Percentiles rank a stretch among this genome's conserved stretches.
These are phyloP conservation scores for Metschnikowia amazonensis DNA, from an alignment of 805 yeast genomes.

Conservation along the genomic window DNA sequence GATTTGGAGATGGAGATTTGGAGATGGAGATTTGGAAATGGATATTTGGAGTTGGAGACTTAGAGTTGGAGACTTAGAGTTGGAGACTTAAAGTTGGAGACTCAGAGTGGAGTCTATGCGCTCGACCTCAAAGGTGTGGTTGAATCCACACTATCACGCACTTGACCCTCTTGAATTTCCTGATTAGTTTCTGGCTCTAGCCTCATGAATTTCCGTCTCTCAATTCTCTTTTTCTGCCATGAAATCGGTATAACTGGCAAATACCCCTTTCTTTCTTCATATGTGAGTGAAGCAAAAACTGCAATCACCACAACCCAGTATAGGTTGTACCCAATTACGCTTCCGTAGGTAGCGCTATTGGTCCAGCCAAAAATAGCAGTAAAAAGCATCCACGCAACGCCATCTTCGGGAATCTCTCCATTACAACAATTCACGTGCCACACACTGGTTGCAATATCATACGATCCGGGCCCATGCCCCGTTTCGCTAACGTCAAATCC, in stretches of 20 bases:
- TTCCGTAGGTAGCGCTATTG: constrained; percentile 87
- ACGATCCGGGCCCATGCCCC: constrained; percentile 92
- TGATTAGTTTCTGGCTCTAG: background rate
- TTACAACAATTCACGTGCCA: constrained; percentile 97
- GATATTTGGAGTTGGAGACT: too few species aligned
- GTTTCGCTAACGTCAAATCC: constrained; percentile 85
- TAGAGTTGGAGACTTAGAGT: too few species aligned
- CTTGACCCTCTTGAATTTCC: background rate
- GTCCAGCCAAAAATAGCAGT: constrained; percentile 94
- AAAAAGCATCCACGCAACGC: constrained; percentile 78
- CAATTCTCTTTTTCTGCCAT: constrained; percentile 17
- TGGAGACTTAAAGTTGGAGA: too few species aligned
- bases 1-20: too few species aligned
- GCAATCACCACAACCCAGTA: constrained; percentile 63
- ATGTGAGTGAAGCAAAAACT: constrained; percentile 37
- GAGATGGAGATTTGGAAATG: too few species aligned
- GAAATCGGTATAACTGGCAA: constrained; percentile 38
- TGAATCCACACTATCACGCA: constrained; percentile 25
- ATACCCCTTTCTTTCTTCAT: constrained; percentile 56
- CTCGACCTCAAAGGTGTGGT: constrained; percentile 26
- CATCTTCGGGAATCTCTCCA: constrained; percentile 70
- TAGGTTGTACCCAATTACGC: constrained; percentile 64
- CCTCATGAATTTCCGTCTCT: constrained; percentile 4
- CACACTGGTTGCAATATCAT: constrained; percentile 70
- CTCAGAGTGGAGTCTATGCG: too few species aligned